Evolutionary conservation across 345 rosid species (phyloP).

Genomic region (Salix dunnii): DNA sequence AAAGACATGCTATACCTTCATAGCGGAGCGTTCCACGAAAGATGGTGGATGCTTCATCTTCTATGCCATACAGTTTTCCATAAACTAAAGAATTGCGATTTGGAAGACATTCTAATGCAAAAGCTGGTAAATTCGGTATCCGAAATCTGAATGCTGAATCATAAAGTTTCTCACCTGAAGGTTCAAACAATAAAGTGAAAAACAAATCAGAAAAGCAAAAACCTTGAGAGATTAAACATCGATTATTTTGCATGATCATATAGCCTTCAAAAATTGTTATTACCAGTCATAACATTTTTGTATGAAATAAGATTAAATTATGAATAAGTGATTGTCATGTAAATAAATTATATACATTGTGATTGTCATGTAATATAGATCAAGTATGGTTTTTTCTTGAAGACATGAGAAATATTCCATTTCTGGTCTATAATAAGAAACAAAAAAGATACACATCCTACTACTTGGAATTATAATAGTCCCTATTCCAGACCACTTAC

Average conservation of each 20-base stretch:
- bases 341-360: too few species aligned
- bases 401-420: background rate
- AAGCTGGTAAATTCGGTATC: constrained; percentile 81
- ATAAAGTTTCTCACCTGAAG: constrained; percentile 64
- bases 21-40: constrained; percentile 95
- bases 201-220: background rate
- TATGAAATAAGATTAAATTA: background rate
- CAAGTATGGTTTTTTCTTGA: background rate
- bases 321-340: background rate
- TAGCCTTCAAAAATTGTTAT: background rate
- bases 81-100: constrained; percentile 82
- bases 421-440: background rate
- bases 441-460: background rate
- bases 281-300: background rate
- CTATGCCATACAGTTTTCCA: constrained; percentile 71
- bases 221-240: background rate
- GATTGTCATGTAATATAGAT: background rate
- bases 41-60: constrained; percentile 68
- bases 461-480: background rate
- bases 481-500: constrained; percentile 34
- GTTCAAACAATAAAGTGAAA: constrained; percentile 13
- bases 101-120: constrained; percentile 88
- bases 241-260: background rate
- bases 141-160: constrained; percentile 64
- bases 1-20: constrained; percentile 52